phyloP scores from a whole-genome alignment of 1,284 basidiomycete species.

The Papiliotrema flavescens region DNA sequence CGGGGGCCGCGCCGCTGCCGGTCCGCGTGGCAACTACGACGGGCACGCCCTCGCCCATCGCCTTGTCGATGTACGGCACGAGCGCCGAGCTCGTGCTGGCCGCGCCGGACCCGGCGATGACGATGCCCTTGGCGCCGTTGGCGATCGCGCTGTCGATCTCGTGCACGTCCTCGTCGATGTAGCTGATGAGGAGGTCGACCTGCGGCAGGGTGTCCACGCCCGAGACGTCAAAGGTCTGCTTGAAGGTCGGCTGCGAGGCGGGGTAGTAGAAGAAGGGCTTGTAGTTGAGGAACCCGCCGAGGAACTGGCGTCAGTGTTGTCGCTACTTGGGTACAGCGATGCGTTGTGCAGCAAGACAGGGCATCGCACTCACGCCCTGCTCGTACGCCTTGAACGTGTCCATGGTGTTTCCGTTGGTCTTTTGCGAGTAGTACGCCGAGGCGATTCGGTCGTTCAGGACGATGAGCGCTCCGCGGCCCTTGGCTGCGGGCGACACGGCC shows the following conservation, averaged over 20 bases:
- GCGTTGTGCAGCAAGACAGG: too few species aligned
- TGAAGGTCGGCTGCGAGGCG: constrained; percentile 6
- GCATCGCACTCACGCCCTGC: too few species aligned
- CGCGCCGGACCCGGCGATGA: constrained; percentile 32
- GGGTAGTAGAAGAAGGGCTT: constrained; percentile 31
- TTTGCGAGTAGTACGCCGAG: constrained; percentile 28
- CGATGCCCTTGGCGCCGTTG: constrained; percentile 28
- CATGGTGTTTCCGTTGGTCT: constrained; percentile 25
- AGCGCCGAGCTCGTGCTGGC: constrained; percentile 12
- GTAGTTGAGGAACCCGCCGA: constrained; percentile 24
- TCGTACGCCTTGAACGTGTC: too few species aligned
- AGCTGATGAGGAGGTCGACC: constrained; percentile 34
- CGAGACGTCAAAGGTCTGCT: constrained; percentile 19
- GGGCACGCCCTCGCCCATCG: constrained; percentile 11
- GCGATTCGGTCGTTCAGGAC: constrained; percentile 41
- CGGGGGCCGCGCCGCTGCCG: constrained; percentile 4
- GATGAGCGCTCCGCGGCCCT: constrained; percentile 29
- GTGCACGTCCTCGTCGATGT: constrained; percentile 19
- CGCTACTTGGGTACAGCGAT: too few species aligned
- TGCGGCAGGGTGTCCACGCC: constrained; percentile 12
- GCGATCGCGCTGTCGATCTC: constrained; percentile 20
- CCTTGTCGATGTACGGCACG: constrained; percentile 8
- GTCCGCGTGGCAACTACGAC: constrained; percentile 11
- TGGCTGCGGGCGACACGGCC: constrained; percentile 16
- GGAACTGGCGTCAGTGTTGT: too few species aligned